Base-by-base conservation (phyloP, 306 rosid species). In the Neltuma alba region DNA sequence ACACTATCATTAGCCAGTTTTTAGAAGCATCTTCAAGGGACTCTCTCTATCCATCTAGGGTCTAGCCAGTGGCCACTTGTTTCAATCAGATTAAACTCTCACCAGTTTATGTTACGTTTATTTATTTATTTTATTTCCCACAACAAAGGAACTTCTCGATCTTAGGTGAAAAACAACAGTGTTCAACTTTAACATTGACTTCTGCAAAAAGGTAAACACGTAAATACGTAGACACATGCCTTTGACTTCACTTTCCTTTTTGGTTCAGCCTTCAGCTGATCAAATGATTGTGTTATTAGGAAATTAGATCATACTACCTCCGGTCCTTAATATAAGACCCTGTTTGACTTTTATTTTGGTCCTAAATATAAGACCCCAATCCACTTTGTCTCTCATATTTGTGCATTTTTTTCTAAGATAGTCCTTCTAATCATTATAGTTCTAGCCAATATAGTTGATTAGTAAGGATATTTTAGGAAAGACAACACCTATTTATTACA, bases 21-120 rank as follows among this genome's bases (percentile, higher is more conserved):
- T 86, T 82, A 79, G 86, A 77, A 80, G 73, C 81, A 82, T 78
- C 85, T 75, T 82, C 44, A 82, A 37, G 71, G 69, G 68, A 55
- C 25, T 55, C 27, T 20, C 47, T n/a, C n/a, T n/a, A n/a, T n/a
- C n/a, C n/a, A n/a, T n/a, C n/a, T n/a, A n/a, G n/a, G n/a, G 37
- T 30, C 75, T 13, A 45, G 4, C 6, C 6, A 44, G 41, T 73
- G 75, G 75, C 75, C 30, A 54, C 31, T 62, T 65, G 48, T 80
- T 66, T 80, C 75, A 33, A 68, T 52, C 57, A 67, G 21, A 57
- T 25, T 52, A n/a, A 52, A 52, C 23, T 8, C 25, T 52, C 41
- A 6, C 41, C 23, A 48, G 6, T 48, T 48, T 48, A 10, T 48
- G 5, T 7, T n/a, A n/a, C n/a, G 23, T 18, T 48, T 48, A 3